Base-by-base conservation (phyloP, 352 stramenopile genomes). In the Phytophthora pseudosyringae region DNA sequence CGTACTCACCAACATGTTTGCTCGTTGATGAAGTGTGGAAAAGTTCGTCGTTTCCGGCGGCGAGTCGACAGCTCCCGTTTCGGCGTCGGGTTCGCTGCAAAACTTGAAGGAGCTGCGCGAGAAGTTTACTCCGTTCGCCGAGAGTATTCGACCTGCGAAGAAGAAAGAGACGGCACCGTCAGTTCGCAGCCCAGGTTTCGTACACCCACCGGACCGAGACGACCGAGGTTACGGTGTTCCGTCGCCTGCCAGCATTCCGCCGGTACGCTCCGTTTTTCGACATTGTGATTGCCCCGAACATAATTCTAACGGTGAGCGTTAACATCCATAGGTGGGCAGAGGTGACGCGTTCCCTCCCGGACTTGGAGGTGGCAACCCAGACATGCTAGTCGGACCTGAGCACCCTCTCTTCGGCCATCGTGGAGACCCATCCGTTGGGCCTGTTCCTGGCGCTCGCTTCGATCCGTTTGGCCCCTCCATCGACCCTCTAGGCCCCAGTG, bases 391-490 rank as follows among this genome's bases (percentile, higher is more conserved):
- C 15, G 88, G 88, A 9, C 88, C 88, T 0, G 69, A 89, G 59
- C 87, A 93, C 28, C 80, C 83, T 1, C 61, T 96, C 4, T 96
- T 96, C 45, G 83, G 84, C 2, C 71, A 68, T 28, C 84, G 76
- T 15, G 69, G 75, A 9, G 79, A 92, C 63, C 78, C 86, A 16
- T 81, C 67, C 3, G 53, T 59, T 15, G 88, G 86, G 29, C 80
- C 85, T 9, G 75, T 94, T 4, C 88, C 86, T 56, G 86, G 86
- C 0, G 80, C 88, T 38, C 86, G 88, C 2, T 96, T 96, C 41
- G 88, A 96, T 62, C 88, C 88, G n/a, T 96, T 82, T 41, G 88
- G 88, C 8, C 88, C 88, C 8, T 67, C 77, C 0, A 77, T 77
- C 5, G 78, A 89, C 31, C 82, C 83, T 16, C 59, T 87, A 31